phyloP scores from a whole-genome alignment of 1,284 basidiomycete species.

The Trametes polyzona region DNA sequence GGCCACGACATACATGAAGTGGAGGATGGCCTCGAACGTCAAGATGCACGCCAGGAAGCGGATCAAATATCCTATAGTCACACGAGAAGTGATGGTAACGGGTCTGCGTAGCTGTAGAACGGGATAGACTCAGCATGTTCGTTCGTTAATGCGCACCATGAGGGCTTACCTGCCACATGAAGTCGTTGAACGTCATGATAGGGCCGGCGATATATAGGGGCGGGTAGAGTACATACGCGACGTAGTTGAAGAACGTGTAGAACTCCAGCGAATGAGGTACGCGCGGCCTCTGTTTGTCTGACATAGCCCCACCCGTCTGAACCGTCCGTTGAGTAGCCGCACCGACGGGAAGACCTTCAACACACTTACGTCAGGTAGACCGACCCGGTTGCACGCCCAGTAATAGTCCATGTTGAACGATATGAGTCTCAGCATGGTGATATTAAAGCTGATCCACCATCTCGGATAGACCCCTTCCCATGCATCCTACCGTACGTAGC shows the following conservation, averaged over 20 bases:
- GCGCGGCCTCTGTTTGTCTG: constrained; percentile 62
- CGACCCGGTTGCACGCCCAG: constrained; percentile 66
- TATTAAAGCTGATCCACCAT: constrained; percentile 96
- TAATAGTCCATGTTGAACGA: constrained; percentile 94
- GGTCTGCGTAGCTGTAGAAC: constrained; percentile 65
- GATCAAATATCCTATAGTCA: constrained; percentile 59
- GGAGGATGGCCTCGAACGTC: constrained; percentile 91
- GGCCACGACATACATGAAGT: constrained; percentile 96
- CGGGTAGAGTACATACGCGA: constrained; percentile 86
- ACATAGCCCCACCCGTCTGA: constrained; percentile 41
- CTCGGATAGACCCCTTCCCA: constrained; percentile 77
- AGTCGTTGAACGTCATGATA: constrained; percentile 97
- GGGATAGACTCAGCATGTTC: background rate
- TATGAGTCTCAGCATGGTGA: constrained; percentile 93
- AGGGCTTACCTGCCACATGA: constrained; percentile 80
- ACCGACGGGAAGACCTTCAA: background rate
- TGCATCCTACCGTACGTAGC: constrained; percentile 60
- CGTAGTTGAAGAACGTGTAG: constrained; percentile 63
- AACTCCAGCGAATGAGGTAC: constrained; percentile 48
- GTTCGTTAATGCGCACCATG: background rate
- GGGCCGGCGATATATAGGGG: constrained; percentile 97
- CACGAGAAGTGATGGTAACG: constrained; percentile 40
- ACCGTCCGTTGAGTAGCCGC: constrained; percentile 2
- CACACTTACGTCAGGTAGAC: constrained; percentile 47
- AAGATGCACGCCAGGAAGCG: constrained; percentile 78